These are phyloP conservation scores for Stachybotrys chlorohalonatus DNA, from an alignment of 2,329 filamentous ascomycete genomes.

Conservation along the genomic window DNA sequence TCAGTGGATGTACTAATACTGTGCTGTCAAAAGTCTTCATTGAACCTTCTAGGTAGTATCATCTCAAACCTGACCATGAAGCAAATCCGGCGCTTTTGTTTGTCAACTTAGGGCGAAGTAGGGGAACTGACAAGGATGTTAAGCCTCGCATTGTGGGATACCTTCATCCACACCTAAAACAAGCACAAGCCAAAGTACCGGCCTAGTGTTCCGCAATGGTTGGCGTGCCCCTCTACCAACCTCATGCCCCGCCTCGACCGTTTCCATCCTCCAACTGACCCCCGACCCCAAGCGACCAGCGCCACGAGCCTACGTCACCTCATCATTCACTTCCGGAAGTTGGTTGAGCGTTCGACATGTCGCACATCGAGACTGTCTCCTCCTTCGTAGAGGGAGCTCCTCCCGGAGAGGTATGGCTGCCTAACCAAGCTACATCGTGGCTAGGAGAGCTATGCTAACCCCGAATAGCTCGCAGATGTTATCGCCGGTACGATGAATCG, in stretches of 20 bases:
- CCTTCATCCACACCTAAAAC: too few species aligned
- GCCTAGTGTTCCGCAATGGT: neutral
- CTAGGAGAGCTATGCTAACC: conserved; percentile 18
- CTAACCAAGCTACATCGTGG: conserved; percentile 7
- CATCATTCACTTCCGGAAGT: neutral
- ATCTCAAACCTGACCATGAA: too few species aligned
- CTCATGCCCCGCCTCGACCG: conserved; percentile 15
- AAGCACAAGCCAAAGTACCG: too few species aligned
- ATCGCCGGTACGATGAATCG: conserved; percentile 58
- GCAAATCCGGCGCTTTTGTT: too few species aligned
- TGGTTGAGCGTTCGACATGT: conserved; percentile 15
- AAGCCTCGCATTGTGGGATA: too few species aligned
- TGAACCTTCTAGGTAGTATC: too few species aligned
- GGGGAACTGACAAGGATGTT: too few species aligned
- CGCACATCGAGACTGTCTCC: conserved; percentile 44
- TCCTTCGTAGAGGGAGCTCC: conserved; percentile 91
- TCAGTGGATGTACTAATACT: too few species aligned
- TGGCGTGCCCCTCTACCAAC: conserved; percentile 11
- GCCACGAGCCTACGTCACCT: neutral
- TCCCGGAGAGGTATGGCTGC: conserved; percentile 74
- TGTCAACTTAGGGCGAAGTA: too few species aligned
- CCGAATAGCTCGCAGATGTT: conserved; percentile 68
- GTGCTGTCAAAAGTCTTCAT: too few species aligned
- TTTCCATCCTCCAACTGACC: conserved; percentile 2
- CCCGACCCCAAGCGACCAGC: conserved; percentile 1